Conservation (phyloP, 1,284 basidiomycete species). For the Puccinia novopanici region DNA sequence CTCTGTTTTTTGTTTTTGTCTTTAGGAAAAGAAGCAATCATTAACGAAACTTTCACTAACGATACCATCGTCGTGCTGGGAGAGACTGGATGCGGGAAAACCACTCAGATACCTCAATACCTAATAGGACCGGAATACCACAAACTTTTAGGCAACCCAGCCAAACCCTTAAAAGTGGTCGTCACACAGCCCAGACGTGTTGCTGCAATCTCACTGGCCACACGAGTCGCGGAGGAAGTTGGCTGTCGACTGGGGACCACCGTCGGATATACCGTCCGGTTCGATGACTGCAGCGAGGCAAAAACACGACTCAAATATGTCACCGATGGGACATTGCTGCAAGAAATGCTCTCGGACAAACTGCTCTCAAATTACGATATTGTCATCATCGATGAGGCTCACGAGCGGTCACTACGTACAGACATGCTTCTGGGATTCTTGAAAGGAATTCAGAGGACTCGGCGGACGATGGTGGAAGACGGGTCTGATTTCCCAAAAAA, state of each 20-base stretch:
- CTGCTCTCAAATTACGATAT: slow-evolving; percentile 82
- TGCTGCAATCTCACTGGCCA: slow-evolving; percentile 87
- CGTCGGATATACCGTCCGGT: slow-evolving; percentile 93
- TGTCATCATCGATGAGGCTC: slow-evolving; percentile 92
- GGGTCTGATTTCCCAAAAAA: slow-evolving; percentile 61
- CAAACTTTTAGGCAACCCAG: slow-evolving; percentile 67
- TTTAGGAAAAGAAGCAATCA: slow-evolving; percentile 73
- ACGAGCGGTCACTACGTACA: slow-evolving; percentile 90
- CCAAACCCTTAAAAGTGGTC: slow-evolving; percentile 66
- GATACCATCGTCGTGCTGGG: slow-evolving; percentile 90
- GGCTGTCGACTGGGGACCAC: slow-evolving; percentile 69
- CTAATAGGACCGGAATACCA: slow-evolving; percentile 68
- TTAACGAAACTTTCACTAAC: slow-evolving; percentile 73
- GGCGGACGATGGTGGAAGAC: slow-evolving; percentile 63
- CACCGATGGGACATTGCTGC: slow-evolving; percentile 94
- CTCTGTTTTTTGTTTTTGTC: neutral
- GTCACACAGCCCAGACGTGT: slow-evolving; percentile 87
- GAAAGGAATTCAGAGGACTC: slow-evolving; percentile 64
- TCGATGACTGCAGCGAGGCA: slow-evolving; percentile 74
- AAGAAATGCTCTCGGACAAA: slow-evolving; percentile 78
- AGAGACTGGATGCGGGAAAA: slow-evolving; percentile 97
- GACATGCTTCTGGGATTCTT: slow-evolving; percentile 90
- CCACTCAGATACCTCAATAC: slow-evolving; percentile 91
- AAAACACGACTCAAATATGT: slow-evolving; percentile 85
- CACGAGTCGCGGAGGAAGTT: slow-evolving; percentile 83